phyloP scores from a whole-genome alignment of 1,284 basidiomycete species.

The Apiotrichum veenhuisii region DNA sequence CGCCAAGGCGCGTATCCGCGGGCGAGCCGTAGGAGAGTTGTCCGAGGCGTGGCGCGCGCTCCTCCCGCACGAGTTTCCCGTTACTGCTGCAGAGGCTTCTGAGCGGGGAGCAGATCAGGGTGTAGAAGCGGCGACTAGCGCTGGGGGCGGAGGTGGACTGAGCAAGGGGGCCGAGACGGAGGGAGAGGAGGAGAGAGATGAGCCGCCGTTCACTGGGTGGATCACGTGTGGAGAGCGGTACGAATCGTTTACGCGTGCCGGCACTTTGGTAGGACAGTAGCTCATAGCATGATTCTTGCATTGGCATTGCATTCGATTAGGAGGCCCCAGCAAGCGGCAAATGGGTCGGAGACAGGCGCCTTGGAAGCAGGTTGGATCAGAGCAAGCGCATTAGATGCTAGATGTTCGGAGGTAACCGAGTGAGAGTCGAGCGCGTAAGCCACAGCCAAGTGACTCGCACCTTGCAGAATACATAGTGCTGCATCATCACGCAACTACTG shows the following conservation, averaged over 20 bases:
- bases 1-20: conserved; percentile 55
- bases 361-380: too few species aligned
- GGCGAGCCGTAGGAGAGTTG: conserved; percentile 32
- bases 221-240: conserved; percentile 55
- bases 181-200: neutral
- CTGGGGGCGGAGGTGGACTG: neutral
- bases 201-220: conserved; percentile 60
- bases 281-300: neutral
- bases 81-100: conserved; percentile 5
- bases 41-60: conserved; percentile 4
- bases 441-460: too few species aligned
- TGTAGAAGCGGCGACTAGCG: too few species aligned
- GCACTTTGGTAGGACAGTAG: neutral
- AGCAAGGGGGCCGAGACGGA: neutral
- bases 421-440: too few species aligned
- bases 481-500: too few species aligned
- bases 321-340: too few species aligned
- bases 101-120: too few species aligned
- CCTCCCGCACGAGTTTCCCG: conserved; percentile 10
- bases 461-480: too few species aligned
- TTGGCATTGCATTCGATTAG: neutral
- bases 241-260: conserved; percentile 54
- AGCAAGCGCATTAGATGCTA: too few species aligned
- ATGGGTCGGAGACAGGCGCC: too few species aligned
- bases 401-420: too few species aligned